Evolutionary conservation across 305 asterid genomes (phyloP), one percentile per base, ranked within the genome.

Genomic region (Fraxinus latifolia): DNA sequence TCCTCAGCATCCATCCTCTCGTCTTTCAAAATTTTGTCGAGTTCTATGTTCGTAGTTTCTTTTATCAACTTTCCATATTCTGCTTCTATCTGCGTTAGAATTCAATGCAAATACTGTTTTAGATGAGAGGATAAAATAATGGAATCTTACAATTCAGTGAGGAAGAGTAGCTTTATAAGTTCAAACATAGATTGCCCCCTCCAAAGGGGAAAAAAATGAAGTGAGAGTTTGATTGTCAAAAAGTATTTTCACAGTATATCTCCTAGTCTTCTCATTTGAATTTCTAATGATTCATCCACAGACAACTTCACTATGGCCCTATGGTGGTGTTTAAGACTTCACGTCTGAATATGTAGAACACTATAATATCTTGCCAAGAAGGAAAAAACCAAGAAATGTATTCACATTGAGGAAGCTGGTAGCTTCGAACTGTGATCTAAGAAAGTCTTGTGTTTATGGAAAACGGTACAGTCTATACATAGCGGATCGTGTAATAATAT

Each of bases 21-120:
- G 74, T 81, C 86, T 79, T 36, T 81, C 21, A 76, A 73, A 75
- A 83, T 73, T 78, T 81, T 78, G 62, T 53, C 50, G 42, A 55
- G 42, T 71, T 79, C 37, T 36, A 44, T 58, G 42, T 15, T 79
- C 83, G 86, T 81, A 47, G 85, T 78, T 73, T 83, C 83, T 44
- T 83, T 84, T 72, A 55, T 79, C 50, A 31, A 17, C 21, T 60
- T 53, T 29, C 74, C 82, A 42, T 76, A 83, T 81, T 78, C 87
- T 80, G 83, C 92, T 76, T 7, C 83, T 79, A 76, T 83, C 92
- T 89, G 89, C 72, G 42, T 71, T 68, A 76, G 31, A 50, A 77
- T 67, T 67, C 36, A 62, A 62, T 7, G n/a, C 33, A 62, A 62
- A 62, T 7, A 62, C 71, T 62, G 14, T 23, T 21, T 17, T 23